Evolutionary conservation across 257 asterid genomes (phyloP).

Genomic region (Gentiana dahurica): DNA sequence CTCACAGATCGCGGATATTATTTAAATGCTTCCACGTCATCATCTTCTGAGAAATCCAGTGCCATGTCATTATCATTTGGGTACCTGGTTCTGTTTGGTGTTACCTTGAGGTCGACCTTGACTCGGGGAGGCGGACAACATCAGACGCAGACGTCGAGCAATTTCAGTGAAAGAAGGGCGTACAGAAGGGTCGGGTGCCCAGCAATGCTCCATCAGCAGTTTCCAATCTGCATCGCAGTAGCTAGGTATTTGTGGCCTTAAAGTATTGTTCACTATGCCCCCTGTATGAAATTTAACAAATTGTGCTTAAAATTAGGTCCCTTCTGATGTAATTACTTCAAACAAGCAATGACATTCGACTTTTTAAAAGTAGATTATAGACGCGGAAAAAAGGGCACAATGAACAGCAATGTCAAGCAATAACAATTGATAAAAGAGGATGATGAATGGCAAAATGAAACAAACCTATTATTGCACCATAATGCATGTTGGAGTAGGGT

Average conservation of each 20-base stretch:
- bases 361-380: too few relatives aligned
- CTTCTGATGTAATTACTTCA: background rate
- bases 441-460: conserved; percentile 5
- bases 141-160: conserved; percentile 60
- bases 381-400: background rate
- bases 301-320: background rate
- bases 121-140: conserved; percentile 45
- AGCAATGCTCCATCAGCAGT: conserved; percentile 85
- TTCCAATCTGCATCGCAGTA: conserved; percentile 73
- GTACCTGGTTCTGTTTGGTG: conserved; percentile 31
- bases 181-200: conserved; percentile 83
- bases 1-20: too few relatives aligned
- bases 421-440: background rate
- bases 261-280: conserved; percentile 79
- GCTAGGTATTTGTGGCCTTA: conserved; percentile 75
- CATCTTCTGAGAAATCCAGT: background rate
- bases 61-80: conserved; percentile 17
- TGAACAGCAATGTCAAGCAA: background rate
- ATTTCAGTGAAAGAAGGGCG: conserved; percentile 85
- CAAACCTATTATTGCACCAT: conserved; percentile 91
- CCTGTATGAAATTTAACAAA: conserved; percentile 31
- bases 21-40: background rate
- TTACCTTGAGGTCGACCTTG: conserved; percentile 32
- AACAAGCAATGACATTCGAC: too few relatives aligned
- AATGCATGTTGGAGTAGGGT: conserved; percentile 96